Base-by-base conservation (phyloP, 2,329 filamentous ascomycete genomes). In the Paecilomyces formosus region DNA sequence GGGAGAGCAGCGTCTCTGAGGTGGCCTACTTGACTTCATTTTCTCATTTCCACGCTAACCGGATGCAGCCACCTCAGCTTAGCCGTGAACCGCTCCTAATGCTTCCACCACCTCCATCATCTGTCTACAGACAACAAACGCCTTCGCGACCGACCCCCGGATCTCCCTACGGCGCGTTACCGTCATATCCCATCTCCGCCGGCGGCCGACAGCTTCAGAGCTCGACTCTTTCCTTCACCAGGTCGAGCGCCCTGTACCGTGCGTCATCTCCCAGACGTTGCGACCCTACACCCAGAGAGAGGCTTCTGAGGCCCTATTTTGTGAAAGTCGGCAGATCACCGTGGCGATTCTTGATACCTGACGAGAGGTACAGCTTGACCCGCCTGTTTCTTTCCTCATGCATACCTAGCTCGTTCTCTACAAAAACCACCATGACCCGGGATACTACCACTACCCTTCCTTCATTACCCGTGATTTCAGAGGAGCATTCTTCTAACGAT, bases 271-370 rank as follows among this genome's bases (percentile, higher is more conserved):
- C 39, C 66, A 64, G 65, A 71, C 65, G 64, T 68, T 65, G 61
- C 66, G 67, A 70, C 68, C 69, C 66, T 67, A 66, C 67, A 56
- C 57, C 60, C 60, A 58, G 68, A 65, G 67, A 28, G 15, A 24
- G 21, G 50, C 18, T 24, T 28, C 13, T 52, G 22, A n/a, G 18
- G 55, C 55, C 57, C 58, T 45, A 21, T 54, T 53, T 45, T 15
- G 28, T 31, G 18, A 31, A 53, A 55, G 53, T 65, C 67, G 70
- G 63, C 68, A 71, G 68, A 74, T 68, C 67, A 69, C 68, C 67
- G 74, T 76, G 75, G 73, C 74, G 71, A 74, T 71, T 68, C 67
- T 68, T 67, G 70, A 69, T 71, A 70, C 69, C 69, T 78, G 71
- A 77, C 69, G 70, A 71, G 71, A 76, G 74, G 75, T 77, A 74